Evolutionary conservation across 108 stramenopile species (phyloP).

Genomic region (Epipyxis sp.): DNA sequence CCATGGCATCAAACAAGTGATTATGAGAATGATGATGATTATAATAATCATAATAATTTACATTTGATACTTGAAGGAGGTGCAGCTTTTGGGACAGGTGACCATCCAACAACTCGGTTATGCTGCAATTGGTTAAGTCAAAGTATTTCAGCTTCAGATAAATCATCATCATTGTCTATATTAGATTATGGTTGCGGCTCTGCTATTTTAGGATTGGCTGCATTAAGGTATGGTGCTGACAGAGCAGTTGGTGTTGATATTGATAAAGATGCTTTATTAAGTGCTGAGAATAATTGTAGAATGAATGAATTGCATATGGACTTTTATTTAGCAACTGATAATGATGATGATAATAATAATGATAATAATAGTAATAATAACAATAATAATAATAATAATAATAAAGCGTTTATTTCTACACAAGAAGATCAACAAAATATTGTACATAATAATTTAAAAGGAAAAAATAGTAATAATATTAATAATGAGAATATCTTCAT

Average conservation of each 20-base stretch:
- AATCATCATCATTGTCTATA: background rate
- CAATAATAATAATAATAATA: background rate
- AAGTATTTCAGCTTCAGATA: conserved; percentile 12
- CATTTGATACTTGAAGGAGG: conserved; percentile 39
- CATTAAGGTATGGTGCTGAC: conserved; percentile 39
- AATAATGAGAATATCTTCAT: no score
- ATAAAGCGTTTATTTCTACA: background rate
- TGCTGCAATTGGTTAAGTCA: conserved; percentile 38
- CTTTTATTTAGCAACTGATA: conserved; percentile 31
- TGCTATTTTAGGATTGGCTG: conserved; percentile 42
- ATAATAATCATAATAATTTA: conserved; percentile 31
- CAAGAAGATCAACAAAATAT: background rate
- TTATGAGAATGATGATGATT: background rate
- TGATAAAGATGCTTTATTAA: conserved; percentile 40
- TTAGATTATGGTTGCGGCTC: conserved; percentile 48
- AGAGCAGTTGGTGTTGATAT: conserved; percentile 42
- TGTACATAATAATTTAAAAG: conserved; percentile 21
- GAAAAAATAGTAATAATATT: no score
- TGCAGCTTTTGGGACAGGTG: conserved; percentile 37
- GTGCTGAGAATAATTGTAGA: conserved; percentile 34
- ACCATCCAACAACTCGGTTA: conserved; percentile 38
- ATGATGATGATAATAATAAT: background rate
- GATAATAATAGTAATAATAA: background rate
- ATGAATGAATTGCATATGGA: conserved; percentile 38
- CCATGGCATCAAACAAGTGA: conserved; percentile 31